Percentiles rank a stretch among this genome's conserved stretches.
phyloP scores from a whole-genome alignment of 2,329 filamentous ascomycete genomes.

The Alternaria triticina region DNA sequence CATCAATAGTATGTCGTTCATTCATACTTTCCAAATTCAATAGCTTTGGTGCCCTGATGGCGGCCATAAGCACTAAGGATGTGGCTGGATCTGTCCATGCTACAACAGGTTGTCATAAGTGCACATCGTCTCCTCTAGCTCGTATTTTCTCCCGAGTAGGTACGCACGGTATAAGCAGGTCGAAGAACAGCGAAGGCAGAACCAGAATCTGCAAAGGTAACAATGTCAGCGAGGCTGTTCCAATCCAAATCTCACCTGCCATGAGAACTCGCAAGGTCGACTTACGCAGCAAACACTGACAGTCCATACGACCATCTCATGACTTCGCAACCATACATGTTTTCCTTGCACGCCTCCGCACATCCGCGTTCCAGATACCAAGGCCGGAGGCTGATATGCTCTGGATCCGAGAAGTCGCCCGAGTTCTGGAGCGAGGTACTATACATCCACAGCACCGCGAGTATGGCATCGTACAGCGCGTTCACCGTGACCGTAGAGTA shows the following conservation, averaged over 20 bases:
- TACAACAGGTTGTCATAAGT: background rate
- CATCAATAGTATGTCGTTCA: background rate
- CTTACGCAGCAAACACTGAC: slow-evolving; percentile 19
- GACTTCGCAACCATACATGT: slow-evolving; percentile 5
- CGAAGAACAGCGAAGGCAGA: slow-evolving; percentile 8
- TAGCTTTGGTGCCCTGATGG: background rate
- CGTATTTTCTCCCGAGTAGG: slow-evolving; percentile 11
- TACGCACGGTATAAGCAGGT: slow-evolving; percentile 25
- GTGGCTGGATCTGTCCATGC: background rate
- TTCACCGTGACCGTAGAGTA: slow-evolving; percentile 14
- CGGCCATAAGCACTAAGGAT: background rate
- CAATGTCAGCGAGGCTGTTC: background rate
- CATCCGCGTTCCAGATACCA: slow-evolving; percentile 28
- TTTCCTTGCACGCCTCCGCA: slow-evolving; percentile 1
- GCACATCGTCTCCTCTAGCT: background rate
- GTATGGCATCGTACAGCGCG: slow-evolving; percentile 22
- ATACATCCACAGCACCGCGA: slow-evolving; percentile 22
- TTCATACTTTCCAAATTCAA: background rate
- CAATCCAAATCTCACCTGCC: background rate
- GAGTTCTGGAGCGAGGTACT: slow-evolving; percentile 15
- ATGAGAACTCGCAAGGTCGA: background rate
- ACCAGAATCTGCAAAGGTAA: slow-evolving; percentile 15
- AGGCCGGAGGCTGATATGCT: slow-evolving; percentile 18
- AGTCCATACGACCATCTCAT: slow-evolving; percentile 14
- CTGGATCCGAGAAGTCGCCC: slow-evolving; percentile 20